Evolutionary conservation across 306 rosid species (phyloP).

Genomic region (Cicer cuneatum): DNA sequence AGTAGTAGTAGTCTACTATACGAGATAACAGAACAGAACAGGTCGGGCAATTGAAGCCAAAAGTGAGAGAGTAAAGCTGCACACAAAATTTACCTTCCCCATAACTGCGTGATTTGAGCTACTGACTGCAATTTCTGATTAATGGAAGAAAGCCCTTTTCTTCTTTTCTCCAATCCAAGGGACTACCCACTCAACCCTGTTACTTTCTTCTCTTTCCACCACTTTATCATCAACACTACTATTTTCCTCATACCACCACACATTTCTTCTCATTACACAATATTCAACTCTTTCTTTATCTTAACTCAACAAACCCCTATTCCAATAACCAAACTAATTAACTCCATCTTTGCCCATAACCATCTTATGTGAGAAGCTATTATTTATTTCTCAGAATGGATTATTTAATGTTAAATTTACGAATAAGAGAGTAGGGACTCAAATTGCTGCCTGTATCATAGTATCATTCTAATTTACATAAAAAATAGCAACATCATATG

Average conservation of each 20-base stretch:
- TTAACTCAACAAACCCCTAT: conserved; percentile 25
- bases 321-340: not conserved
- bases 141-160: not conserved
- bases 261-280: conserved; percentile 43
- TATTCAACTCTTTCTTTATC: conserved; percentile 34
- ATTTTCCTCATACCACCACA: conserved; percentile 37
- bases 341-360: not conserved
- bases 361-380: too few species aligned
- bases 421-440: too few species aligned
- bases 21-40: too few species aligned
- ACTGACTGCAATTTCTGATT: conserved; percentile 45
- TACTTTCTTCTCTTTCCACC: conserved; percentile 36
- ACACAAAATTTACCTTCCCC: conserved; percentile 63
- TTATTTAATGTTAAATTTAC: too few species aligned
- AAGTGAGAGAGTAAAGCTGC: conserved; percentile 55
- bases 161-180: conserved; percentile 38
- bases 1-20: not conserved
- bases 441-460: too few species aligned
- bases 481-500: too few species aligned
- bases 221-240: conserved; percentile 42
- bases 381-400: too few species aligned
- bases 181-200: conserved; percentile 45
- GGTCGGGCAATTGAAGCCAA: conserved; percentile 54
- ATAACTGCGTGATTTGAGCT: conserved; percentile 52
- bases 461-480: too few species aligned